Percentiles rank a stretch among this genome's conserved stretches.
Conservation (phyloP, 495 filamentous ascomycete genomes). For the Zalerion maritima region DNA sequence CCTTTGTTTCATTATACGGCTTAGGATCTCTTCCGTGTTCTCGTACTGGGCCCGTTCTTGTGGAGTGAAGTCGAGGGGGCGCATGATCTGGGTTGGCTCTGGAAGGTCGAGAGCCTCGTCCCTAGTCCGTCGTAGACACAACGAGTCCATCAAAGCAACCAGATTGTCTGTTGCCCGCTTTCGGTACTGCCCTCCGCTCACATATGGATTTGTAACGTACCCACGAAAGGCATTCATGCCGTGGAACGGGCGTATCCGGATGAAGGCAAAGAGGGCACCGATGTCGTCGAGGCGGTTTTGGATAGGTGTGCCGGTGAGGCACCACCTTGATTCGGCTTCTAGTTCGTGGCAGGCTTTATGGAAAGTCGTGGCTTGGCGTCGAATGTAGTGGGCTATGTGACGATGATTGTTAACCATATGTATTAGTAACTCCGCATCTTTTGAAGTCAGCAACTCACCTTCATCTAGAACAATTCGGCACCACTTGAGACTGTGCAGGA, state of each 20-base stretch:
- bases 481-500: constrained; percentile 20
- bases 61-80: constrained; percentile 11
- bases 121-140: constrained; percentile 24
- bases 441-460: constrained; percentile 14
- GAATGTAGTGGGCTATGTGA: constrained; percentile 18
- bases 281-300: constrained; percentile 38
- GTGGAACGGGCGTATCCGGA: constrained; percentile 26
- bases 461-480: constrained; percentile 31
- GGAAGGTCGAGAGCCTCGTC: constrained; percentile 28
- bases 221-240: constrained; percentile 14
- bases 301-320: constrained; percentile 34
- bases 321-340: constrained; percentile 24
- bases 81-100: constrained; percentile 5
- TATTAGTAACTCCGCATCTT: not conserved
- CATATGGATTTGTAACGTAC: constrained; percentile 14
- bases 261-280: constrained; percentile 29
- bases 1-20: constrained; percentile 16
- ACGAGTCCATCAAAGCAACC: constrained; percentile 18
- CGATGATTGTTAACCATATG: not conserved
- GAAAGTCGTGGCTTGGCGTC: constrained; percentile 16
- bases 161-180: constrained; percentile 16
- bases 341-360: constrained; percentile 17
- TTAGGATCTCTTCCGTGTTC: constrained; percentile 14
- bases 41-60: constrained; percentile 21
- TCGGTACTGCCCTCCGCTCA: constrained; percentile 8